Percentiles rank a stretch among this genome's conserved stretches.
These are phyloP conservation scores for Paxillus ammoniavirescens DNA, from an alignment of 768 basidiomycete genomes.

Conservation along the genomic window DNA sequence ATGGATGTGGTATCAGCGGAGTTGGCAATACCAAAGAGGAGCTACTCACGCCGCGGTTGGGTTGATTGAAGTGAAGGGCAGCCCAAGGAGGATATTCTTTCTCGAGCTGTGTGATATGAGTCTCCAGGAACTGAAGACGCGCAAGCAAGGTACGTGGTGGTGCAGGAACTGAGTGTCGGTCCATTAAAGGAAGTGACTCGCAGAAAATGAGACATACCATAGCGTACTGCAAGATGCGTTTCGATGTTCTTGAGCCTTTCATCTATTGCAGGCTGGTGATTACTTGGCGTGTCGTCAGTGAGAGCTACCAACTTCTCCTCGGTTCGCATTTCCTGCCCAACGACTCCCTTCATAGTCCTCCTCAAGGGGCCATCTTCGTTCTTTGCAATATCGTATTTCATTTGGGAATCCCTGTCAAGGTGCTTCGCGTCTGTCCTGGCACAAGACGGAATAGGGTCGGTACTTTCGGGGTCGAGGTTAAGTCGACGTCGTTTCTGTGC, in stretches of 20 bases:
- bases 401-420: constrained; percentile 71
- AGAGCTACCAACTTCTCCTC: constrained; percentile 14
- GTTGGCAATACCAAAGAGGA: neutral
- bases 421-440: constrained; percentile 73
- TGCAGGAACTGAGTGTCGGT: constrained; percentile 55
- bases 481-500: constrained; percentile 52
- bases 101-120: constrained; percentile 73
- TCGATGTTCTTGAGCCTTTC: constrained; percentile 69
- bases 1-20: neutral
- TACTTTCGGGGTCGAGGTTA: constrained; percentile 32
- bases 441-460: constrained; percentile 49
- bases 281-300: constrained; percentile 35
- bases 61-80: constrained; percentile 85
- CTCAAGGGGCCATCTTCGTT: constrained; percentile 77
- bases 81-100: constrained; percentile 88
- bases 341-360: constrained; percentile 46
- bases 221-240: constrained; percentile 68
- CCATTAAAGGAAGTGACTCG: constrained; percentile 3
- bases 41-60: constrained; percentile 67
- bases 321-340: constrained; percentile 8
- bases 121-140: constrained; percentile 70
- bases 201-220: constrained; percentile 45
- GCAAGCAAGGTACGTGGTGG: constrained; percentile 62
- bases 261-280: constrained; percentile 57
- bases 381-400: constrained; percentile 87